Evolutionary conservation across 2,329 filamentous ascomycete species (phyloP).

Genomic region (Purpureocillium lavendulum): DNA sequence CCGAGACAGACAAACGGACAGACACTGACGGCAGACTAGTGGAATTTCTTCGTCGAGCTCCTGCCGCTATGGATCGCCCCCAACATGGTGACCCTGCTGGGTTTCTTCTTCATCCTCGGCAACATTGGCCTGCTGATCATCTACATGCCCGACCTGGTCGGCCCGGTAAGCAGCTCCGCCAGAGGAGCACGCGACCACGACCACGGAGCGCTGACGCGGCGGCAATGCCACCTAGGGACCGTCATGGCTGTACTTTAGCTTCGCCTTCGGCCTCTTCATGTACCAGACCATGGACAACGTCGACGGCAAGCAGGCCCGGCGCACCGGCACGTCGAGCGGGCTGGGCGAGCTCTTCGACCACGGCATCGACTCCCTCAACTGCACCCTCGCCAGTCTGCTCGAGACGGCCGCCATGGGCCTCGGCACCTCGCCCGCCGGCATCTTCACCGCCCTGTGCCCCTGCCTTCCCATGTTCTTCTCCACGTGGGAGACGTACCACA

Average conservation of each 20-base stretch:
- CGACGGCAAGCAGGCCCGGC: conserved; percentile 92
- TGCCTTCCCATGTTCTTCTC: conserved; percentile 99
- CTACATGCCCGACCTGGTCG: conserved; percentile 81
- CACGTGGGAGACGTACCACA: conserved; percentile 99
- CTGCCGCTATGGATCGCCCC: conserved; percentile 94
- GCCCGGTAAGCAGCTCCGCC: conserved; percentile 53
- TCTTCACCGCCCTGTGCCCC: conserved; percentile 85
- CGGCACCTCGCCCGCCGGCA: conserved; percentile 73
- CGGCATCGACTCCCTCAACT: conserved; percentile 96
- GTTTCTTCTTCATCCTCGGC: conserved; percentile 86
- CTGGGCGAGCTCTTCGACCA: conserved; percentile 97
- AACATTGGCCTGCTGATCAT: conserved; percentile 71
- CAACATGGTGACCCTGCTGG: conserved; percentile 93
- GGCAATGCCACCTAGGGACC: conserved; percentile 52
- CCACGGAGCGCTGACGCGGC: neutral
- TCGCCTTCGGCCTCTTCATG: conserved; percentile 94
- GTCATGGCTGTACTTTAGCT: conserved; percentile 91
- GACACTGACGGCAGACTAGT: conserved; percentile 44
- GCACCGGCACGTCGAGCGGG: conserved; percentile 90
- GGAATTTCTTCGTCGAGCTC: conserved; percentile 91
- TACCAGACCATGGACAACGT: conserved; percentile 99
- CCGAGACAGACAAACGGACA: too few species aligned
- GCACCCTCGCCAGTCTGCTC: conserved; percentile 82
- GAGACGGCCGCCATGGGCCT: conserved; percentile 91
- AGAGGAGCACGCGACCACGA: neutral